Evolutionary conservation across 2,329 filamentous ascomycete species (phyloP).

Genomic region (Metarhizium robertsii): DNA sequence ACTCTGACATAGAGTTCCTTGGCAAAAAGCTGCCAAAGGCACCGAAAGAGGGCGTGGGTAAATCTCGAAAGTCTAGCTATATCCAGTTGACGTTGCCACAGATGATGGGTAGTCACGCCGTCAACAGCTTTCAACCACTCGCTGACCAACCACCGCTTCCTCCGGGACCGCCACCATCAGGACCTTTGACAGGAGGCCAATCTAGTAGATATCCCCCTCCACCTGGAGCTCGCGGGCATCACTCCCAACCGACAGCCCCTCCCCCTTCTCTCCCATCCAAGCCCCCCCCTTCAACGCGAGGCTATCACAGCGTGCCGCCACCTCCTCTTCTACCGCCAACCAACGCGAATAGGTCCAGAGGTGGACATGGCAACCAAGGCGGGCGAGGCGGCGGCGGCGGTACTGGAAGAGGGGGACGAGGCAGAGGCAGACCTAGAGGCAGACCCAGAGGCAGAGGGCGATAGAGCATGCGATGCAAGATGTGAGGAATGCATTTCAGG

Average conservation of each 20-base stretch:
- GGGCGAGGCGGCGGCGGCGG: slow-evolving; percentile 14
- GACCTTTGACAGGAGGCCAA: slow-evolving; percentile 10
- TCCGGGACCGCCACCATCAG: slow-evolving; percentile 26
- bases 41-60: slow-evolving; percentile 17
- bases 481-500: neutral
- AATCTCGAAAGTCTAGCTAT: slow-evolving; percentile 31
- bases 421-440: slow-evolving; percentile 16
- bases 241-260: slow-evolving; percentile 9
- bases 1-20: slow-evolving; percentile 36
- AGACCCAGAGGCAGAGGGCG: slow-evolving; percentile 13
- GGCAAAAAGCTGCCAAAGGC: slow-evolving; percentile 23
- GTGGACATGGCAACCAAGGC: slow-evolving; percentile 12
- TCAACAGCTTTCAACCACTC: slow-evolving; percentile 9
- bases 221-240: slow-evolving; percentile 12
- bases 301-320: slow-evolving; percentile 20
- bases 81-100: slow-evolving; percentile 29
- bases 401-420: slow-evolving; percentile 3
- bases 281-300: slow-evolving; percentile 16
- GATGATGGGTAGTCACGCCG: slow-evolving; percentile 9
- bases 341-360: slow-evolving; percentile 12
- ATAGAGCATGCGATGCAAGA: neutral
- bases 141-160: slow-evolving; percentile 27
- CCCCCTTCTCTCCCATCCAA: slow-evolving; percentile 19
- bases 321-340: slow-evolving; percentile 9
- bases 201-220: slow-evolving; percentile 12